phyloP scores from a whole-genome alignment of 2,329 filamentous ascomycete genomes.

The Coniella lustricola region DNA sequence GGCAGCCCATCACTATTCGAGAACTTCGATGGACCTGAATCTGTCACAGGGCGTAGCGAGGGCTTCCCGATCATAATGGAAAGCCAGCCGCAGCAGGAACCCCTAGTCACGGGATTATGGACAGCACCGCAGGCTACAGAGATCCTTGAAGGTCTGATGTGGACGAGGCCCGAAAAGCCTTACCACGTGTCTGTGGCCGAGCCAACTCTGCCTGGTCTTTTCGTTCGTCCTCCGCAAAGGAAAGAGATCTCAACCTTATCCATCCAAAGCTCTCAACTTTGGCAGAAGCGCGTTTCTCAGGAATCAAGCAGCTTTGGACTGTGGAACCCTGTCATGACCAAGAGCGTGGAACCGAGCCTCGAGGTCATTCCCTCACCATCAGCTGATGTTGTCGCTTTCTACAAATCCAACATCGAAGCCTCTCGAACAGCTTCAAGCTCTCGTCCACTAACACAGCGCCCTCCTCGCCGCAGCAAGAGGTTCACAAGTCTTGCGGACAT shows the following conservation, averaged over 20 bases:
- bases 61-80: constrained; percentile 16
- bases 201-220: constrained; percentile 24
- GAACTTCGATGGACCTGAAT: constrained; percentile 38
- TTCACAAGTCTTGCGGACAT: constrained; percentile 57
- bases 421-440: constrained; percentile 21
- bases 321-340: constrained; percentile 23
- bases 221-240: constrained; percentile 29
- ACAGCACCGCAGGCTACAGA: constrained; percentile 14
- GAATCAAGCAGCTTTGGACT: constrained; percentile 20
- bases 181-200: constrained; percentile 7
- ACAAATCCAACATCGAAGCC: constrained; percentile 15
- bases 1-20: constrained; percentile 50
- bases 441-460: constrained; percentile 44
- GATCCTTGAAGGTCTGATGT: constrained; percentile 19
- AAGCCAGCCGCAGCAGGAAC: constrained; percentile 4
- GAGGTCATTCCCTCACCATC: background rate
- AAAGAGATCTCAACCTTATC: constrained; percentile 27
- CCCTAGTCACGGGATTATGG: constrained; percentile 21
- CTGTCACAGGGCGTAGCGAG: constrained; percentile 24
- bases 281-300: constrained; percentile 28
- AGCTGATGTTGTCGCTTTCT: constrained; percentile 9
- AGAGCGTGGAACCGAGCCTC: background rate
- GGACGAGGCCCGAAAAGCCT: constrained; percentile 18
- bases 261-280: constrained; percentile 32
- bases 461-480: constrained; percentile 47